phyloP scores from a whole-genome alignment of 495 filamentous ascomycete genomes.

The Neurospora intermedia region DNA sequence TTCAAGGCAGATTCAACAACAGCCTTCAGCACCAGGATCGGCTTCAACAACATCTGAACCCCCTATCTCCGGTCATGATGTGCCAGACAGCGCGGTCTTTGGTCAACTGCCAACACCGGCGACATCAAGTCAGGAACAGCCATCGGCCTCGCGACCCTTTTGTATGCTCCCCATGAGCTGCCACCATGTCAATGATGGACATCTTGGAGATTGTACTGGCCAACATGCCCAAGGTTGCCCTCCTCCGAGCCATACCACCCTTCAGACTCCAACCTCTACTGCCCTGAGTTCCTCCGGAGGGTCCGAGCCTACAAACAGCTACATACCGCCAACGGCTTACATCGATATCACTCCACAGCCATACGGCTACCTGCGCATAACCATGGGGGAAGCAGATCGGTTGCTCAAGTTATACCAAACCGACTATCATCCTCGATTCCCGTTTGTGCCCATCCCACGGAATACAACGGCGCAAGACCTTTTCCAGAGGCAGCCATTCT shows the following conservation, averaged over 20 bases:
- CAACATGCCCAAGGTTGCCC: not conserved
- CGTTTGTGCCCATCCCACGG: conserved; percentile 14
- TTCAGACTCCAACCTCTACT: not conserved
- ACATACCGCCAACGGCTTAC: not conserved
- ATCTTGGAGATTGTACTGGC: not conserved
- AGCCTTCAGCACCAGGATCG: not conserved
- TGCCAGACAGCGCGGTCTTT: not conserved
- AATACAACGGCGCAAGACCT: conserved; percentile 8
- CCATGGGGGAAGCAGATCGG: conserved; percentile 7
- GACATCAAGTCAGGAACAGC: not conserved
- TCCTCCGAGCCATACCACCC: not conserved
- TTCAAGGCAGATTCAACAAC: conserved; percentile 11
- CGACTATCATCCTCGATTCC: conserved; percentile 12
- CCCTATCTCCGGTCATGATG: not conserved
- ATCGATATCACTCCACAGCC: conserved; percentile 12
- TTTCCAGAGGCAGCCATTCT: conserved; percentile 10
- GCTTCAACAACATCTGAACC: not conserved
- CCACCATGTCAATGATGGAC: not conserved
- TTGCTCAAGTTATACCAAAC: conserved; percentile 12
- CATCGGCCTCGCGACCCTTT: not conserved
- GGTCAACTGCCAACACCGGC: not conserved
- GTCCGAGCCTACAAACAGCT: not conserved
- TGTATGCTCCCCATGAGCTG: not conserved
- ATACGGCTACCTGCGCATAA: conserved; percentile 4
- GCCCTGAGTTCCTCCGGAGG: not conserved